phyloP scores from a whole-genome alignment of 2,329 filamentous ascomycete genomes.

The Botrytis fragariae region DNA sequence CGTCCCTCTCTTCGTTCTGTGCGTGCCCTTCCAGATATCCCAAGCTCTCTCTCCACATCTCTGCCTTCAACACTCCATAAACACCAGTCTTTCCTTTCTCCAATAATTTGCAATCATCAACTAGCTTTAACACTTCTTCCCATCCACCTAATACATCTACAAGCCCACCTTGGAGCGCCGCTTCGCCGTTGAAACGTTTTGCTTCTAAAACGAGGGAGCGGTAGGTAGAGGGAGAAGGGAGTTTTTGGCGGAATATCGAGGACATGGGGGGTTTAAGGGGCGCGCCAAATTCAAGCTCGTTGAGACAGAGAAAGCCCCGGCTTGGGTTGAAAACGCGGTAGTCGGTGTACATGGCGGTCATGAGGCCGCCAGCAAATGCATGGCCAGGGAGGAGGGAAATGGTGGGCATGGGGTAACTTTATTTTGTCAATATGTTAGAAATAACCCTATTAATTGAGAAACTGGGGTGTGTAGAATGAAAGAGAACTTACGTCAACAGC shows the following conservation, averaged over 20 bases:
- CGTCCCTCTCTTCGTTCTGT: constrained; percentile 49
- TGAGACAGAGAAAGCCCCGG: constrained; percentile 73
- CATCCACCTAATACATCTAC: constrained; percentile 66
- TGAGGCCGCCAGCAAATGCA: constrained; percentile 77
- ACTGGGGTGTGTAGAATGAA: background rate
- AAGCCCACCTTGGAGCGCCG: constrained; percentile 64
- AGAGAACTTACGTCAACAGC: constrained; percentile 52
- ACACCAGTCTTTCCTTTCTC: constrained; percentile 63
- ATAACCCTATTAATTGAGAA: background rate
- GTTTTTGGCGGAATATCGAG: constrained; percentile 70
- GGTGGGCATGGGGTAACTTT: constrained; percentile 74
- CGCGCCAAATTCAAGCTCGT: constrained; percentile 77
- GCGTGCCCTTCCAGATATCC: constrained; percentile 55
- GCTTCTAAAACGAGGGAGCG: constrained; percentile 71
- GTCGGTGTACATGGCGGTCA: constrained; percentile 79
- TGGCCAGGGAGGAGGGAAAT: constrained; percentile 78
- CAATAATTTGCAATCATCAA: constrained; percentile 57
- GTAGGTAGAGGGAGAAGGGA: constrained; percentile 52
- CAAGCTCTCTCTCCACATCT: constrained; percentile 70
- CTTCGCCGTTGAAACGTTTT: constrained; percentile 59
- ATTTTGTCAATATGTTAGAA: background rate
- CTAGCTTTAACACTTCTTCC: constrained; percentile 59
- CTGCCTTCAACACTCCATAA: constrained; percentile 69
- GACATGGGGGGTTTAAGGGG: constrained; percentile 74
- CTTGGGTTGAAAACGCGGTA: constrained; percentile 73